These are phyloP conservation scores for Macrolepiota albuminosa DNA, from an alignment of 768 basidiomycete species.

Conservation along the genomic window DNA sequence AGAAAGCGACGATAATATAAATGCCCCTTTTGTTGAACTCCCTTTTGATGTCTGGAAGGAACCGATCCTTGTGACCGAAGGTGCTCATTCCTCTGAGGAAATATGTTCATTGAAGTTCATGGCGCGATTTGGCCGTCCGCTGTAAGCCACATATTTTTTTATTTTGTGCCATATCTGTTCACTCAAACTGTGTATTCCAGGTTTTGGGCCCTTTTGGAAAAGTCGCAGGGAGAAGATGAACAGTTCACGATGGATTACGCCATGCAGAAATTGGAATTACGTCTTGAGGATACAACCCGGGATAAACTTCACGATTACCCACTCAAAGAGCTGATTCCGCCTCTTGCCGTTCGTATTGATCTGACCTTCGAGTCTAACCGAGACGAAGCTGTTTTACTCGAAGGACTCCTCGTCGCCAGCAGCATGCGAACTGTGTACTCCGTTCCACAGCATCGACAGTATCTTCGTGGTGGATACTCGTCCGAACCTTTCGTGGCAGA, in stretches of 20 bases:
- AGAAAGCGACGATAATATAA: neutral
- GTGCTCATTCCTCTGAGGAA: neutral
- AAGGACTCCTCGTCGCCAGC: neutral
- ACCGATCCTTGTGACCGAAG: neutral
- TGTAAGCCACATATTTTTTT: neutral
- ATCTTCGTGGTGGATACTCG: neutral
- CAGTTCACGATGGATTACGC: neutral
- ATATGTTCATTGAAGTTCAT: neutral
- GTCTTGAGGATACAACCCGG: neutral
- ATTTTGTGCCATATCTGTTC: neutral
- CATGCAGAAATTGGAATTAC: neutral
- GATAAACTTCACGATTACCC: neutral
- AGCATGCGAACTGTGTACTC: neutral
- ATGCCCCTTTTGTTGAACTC: conserved; percentile 5
- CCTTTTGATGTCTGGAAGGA: conserved; percentile 1
- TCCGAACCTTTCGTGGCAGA: neutral
- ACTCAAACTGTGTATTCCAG: neutral
- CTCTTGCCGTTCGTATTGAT: neutral
- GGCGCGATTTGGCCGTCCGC: neutral
- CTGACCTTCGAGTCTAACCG: neutral
- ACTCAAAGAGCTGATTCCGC: neutral
- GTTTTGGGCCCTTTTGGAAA: neutral
- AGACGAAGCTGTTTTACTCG: neutral
- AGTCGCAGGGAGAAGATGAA: rapidly evolving
- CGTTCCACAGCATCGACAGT: neutral